Percentiles rank a stretch among this genome's conserved stretches.
Evolutionary conservation across 371 early-diverging fungal species (phyloP).

Genomic region (Coemansia sp.): DNA sequence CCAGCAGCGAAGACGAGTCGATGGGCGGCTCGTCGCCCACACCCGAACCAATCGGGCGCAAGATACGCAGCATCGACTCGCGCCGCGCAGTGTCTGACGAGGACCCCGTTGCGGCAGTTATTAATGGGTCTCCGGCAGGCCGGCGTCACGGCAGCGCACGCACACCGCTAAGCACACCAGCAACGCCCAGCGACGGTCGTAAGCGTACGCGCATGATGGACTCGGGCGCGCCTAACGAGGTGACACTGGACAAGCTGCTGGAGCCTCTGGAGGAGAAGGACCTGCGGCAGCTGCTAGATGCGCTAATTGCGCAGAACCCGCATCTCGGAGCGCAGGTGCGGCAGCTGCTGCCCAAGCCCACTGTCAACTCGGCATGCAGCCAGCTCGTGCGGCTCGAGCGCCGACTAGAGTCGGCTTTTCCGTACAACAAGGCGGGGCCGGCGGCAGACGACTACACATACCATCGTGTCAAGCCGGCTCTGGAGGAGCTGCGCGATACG

Average conservation of each 20-base stretch:
- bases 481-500: slow-evolving; percentile 75
- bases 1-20: slow-evolving; percentile 48
- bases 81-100: slow-evolving; percentile 11
- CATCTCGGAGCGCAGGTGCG: slow-evolving; percentile 68
- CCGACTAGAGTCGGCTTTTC: slow-evolving; percentile 72
- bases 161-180: slow-evolving; percentile 1
- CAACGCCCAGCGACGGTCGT: slow-evolving; percentile 16
- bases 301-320: slow-evolving; percentile 71
- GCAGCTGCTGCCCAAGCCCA: slow-evolving; percentile 81
- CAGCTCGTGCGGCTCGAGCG: slow-evolving; percentile 70
- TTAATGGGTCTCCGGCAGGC: slow-evolving; percentile 1
- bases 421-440: slow-evolving; percentile 80
- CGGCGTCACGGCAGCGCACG: slow-evolving; percentile 33
- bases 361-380: slow-evolving; percentile 70
- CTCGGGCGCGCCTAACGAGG: slow-evolving; percentile 22
- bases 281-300: slow-evolving; percentile 68
- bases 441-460: slow-evolving; percentile 84
- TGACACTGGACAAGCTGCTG: slow-evolving; percentile 52
- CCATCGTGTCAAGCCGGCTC: slow-evolving; percentile 75
- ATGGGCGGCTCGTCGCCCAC: slow-evolving; percentile 43
- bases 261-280: slow-evolving; percentile 74
- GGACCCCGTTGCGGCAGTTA: slow-evolving; percentile 13
- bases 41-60: slow-evolving; percentile 28
- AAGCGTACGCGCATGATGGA: slow-evolving; percentile 38
- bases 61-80: slow-evolving; percentile 16